Evolutionary conservation across 1,139 yeast genomes (phyloP), one percentile per base, ranked within the genome.

Genomic region (Geotrichum candidum): DNA sequence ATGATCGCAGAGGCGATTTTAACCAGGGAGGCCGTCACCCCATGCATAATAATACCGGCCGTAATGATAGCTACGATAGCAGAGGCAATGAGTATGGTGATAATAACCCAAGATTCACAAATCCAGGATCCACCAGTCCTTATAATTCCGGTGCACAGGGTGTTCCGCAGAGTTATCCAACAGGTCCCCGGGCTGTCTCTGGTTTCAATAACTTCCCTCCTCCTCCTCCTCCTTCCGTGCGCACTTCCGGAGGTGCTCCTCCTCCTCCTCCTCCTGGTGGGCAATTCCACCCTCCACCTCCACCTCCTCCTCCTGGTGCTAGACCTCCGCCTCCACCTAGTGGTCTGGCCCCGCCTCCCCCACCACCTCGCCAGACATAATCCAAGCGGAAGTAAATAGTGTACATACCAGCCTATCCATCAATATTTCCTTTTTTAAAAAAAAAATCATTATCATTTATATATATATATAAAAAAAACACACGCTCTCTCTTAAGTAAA

Each of bases 171-270:
- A 41, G 22, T 2, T 41, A 13, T 13, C 63, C 66, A 10, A 62
- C 65, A 9, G 55, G 56, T 5, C 48, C 15, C 11, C 60, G 62
- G 22, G 53, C 60, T 35, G 60, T 61, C 13, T 61, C 63, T 18
- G 46, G 60, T 31, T 23, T 61, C 27, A 35, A 31, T 13, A 38
- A 23, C 29, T 38, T 23, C 15, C 54, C 53, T 7, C 54, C 53
- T 7, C 58, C 56, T 29, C 58, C 51, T 15, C 57, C 57, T 27
- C 31, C 29, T 18, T 23, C 33, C 38, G 11, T 15, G 13, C 27
- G 50, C 6, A 15, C 41, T 29, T 10, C 13, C 50, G 22, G 10
- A 23, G n/a, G 22, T 18, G 22, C 29, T 23, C 57, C 51, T 27
- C 59, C 52, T 23, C 50, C 55, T 11, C 54, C 62, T 29, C 58